phyloP scores from a whole-genome alignment of 2,329 filamentous ascomycete genomes.

The Dactylellina haptotyla region DNA sequence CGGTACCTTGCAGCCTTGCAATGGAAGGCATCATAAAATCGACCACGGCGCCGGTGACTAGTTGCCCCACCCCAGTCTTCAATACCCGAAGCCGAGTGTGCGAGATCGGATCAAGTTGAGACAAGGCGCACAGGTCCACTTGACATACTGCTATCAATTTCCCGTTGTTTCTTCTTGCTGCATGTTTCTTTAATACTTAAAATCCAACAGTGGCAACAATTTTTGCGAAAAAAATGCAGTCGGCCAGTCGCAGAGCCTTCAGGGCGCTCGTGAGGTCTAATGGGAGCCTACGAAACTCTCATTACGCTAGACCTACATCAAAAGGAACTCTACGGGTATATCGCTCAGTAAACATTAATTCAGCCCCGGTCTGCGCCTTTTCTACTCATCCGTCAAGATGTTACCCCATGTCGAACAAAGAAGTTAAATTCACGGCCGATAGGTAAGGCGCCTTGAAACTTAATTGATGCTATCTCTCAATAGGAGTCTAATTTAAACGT shows the following conservation, averaged over 20 bases:
- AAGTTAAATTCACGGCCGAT: constrained; percentile 81
- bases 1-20: constrained; percentile 43
- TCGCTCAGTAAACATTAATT: background rate
- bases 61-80: constrained; percentile 15
- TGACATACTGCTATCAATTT: background rate
- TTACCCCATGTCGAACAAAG: constrained; percentile 50
- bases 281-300: background rate
- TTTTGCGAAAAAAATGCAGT: constrained; percentile 17
- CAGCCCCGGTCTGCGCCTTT: constrained; percentile 2
- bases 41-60: constrained; percentile 1
- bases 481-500: background rate
- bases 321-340: background rate
- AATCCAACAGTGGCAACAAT: constrained; percentile 28
- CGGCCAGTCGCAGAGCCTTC: constrained; percentile 27
- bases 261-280: constrained; percentile 12
- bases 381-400: constrained; percentile 7
- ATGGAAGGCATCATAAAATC: constrained; percentile 24
- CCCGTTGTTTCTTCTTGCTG: background rate
- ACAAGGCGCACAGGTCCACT: background rate
- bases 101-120: constrained; percentile 43
- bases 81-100: constrained; percentile 22
- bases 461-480: background rate
- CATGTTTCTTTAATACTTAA: constrained; percentile 1
- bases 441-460: too few relatives aligned
- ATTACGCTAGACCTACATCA: constrained; percentile 1